Base-by-base conservation (phyloP, 106 monocot genomes). In the Iris macrosiphon region DNA sequence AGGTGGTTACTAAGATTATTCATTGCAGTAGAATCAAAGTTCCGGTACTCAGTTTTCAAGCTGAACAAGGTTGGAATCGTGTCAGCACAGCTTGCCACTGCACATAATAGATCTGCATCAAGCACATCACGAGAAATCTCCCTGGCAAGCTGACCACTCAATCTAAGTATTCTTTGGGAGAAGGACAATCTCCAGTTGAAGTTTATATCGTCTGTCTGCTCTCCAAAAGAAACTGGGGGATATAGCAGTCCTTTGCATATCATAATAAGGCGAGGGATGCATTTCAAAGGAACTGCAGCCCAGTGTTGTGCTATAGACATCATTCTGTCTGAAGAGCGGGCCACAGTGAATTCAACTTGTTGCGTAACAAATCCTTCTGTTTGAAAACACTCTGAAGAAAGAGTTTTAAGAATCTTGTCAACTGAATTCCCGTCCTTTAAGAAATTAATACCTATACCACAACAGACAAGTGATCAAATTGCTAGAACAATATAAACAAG, bases 251-350 rank as follows among this genome's bases (percentile, higher is more conserved):
- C 41, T 62, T 75, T 62, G 38, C 54, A 67, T 3, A 75, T 42
- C 43, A 37, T 49, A 42, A 98, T 83, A 18, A 98, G 65, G 43
- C 80, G 86, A 69, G 76, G 58, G n/a, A 75, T 60, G 56, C 79
- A 87, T 52, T 80, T 80, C 7, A 75, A 48, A 72, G 79, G 78
- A 56, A 72, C 41, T 61, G 84, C 65, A 29, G 83, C 98, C 67
- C 72, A 68, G 21, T 79, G 70, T 12, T 76, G 80, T 40, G 65
- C 75, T 17, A 83, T 7, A 45, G 61, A 64, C 49, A 79, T 53
- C 43, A 68, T 61, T 39, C 66, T 67, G 19, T 54, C 68, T 54
- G 56, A 44, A 60, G 61, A 59, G 32, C 60, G 63, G 11, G 65
- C 37, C 27, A 34, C 45, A 16, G 61, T 32, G 35, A 25, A 53